Base-by-base conservation (phyloP, 2,329 filamentous ascomycete species). In the Sarocladium brachiariae region DNA sequence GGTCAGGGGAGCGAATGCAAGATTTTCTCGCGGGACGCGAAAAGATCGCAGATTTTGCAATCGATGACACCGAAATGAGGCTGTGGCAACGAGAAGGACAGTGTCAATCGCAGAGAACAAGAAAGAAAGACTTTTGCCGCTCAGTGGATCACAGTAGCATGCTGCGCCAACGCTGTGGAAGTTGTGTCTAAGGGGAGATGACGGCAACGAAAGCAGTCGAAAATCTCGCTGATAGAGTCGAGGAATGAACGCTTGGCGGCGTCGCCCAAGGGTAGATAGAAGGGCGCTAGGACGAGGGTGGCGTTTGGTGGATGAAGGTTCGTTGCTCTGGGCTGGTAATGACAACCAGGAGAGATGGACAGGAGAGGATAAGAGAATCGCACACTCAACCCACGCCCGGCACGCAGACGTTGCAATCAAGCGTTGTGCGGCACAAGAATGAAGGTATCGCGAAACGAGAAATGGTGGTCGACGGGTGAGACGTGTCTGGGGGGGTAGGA, bases 151-250 rank as follows among this genome's bases (percentile, higher is more conserved):
- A 59, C 39, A 49, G 35, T 51, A 48, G 54, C 57, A 60, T 61
- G 47, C 37, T 57, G 53, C 39, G 45, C 45, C 34, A 51, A 56
- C 37, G 54, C 34, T 33, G 52, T 47, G 45, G 27, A 34, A 25
- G 46, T 43, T 21, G 23, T 51, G 57, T 53, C 43, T 48, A 47
- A 47, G 50, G 14, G 25, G 55, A 49, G 3, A 53, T 54, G 16
- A 59, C n/a, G 53, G 24, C 65, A 61, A 46, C 65, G 61, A 46
- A 67, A 59, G 34, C 66, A 33, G 16, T 25, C 43, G 43, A 47
- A 31, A 31, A 31, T 43, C 23, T 25, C 23, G 21, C 19, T 25
- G 39, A 31, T 19, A n/a, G 14, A 21, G 43, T 47, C 43, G 25
- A 47, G 43, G 27, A 47, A 47, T 47, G 27, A 14, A 33, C 19